A percentile compares a stretch with the other conserved stretches of the same genome.
Conservation (phyloP, 1,139 yeast genomes). For the Suhomyces guaymorum region DNA sequence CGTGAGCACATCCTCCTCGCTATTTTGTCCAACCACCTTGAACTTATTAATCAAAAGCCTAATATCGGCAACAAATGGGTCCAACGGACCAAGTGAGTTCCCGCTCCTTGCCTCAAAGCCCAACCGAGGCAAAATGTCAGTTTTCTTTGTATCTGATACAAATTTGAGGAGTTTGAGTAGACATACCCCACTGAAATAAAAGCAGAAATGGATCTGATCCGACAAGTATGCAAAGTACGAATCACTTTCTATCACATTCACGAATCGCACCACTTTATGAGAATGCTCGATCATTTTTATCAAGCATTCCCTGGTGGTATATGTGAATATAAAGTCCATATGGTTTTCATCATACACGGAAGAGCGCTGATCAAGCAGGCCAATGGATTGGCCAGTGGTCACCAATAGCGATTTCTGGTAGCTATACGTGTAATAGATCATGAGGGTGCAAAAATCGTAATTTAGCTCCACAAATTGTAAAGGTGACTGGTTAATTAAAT, state of each 20-base stretch:
- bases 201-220: slow-evolving; percentile 65
- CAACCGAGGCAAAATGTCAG: slow-evolving; percentile 4
- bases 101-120: neutral
- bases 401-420: slow-evolving; percentile 23
- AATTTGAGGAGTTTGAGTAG: slow-evolving; percentile 32
- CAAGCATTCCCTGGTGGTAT: slow-evolving; percentile 24
- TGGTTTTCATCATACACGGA: slow-evolving; percentile 25
- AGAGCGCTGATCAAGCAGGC: slow-evolving; percentile 5
- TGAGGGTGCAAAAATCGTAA: slow-evolving; percentile 62
- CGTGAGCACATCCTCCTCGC: slow-evolving; percentile 31
- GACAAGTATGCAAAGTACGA: slow-evolving; percentile 67
- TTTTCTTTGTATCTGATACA: slow-evolving; percentile 10
- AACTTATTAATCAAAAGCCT: slow-evolving; percentile 31
- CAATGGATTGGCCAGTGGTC: slow-evolving; percentile 4
- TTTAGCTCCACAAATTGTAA: slow-evolving; percentile 77
- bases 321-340: slow-evolving; percentile 25
- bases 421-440: slow-evolving; percentile 43
- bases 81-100: slow-evolving; percentile 1
- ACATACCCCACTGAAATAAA: slow-evolving; percentile 52
- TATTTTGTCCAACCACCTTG: slow-evolving; percentile 29
- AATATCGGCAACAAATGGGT: slow-evolving; percentile 2
- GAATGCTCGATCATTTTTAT: slow-evolving; percentile 36
- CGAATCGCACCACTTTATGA: slow-evolving; percentile 43
- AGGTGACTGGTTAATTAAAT: slow-evolving; percentile 69
- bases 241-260: slow-evolving; percentile 50